Conservation (phyloP, 306 rosid species). For the Vicia sativa region DNA sequence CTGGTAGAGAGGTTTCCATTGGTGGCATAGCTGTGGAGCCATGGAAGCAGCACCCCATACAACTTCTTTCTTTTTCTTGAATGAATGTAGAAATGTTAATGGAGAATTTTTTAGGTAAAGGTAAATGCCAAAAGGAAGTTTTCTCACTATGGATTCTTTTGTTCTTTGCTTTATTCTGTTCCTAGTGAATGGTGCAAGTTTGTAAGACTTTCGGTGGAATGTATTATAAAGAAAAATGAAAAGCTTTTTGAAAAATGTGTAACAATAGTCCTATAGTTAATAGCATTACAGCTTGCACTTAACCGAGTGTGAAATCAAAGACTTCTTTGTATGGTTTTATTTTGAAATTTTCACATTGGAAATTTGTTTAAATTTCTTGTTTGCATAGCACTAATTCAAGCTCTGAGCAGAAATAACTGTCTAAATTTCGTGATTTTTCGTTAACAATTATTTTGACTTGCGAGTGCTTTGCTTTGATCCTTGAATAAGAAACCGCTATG, state of each 20-base stretch:
- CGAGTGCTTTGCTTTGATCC: background rate
- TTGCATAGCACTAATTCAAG: background rate
- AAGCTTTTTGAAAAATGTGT: constrained; percentile 38
- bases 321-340: constrained; percentile 3
- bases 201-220: constrained; percentile 65
- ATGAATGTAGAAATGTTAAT: constrained; percentile 26
- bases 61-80: constrained; percentile 23
- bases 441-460: background rate
- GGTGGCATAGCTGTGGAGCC: constrained; percentile 48
- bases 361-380: background rate
- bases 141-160: constrained; percentile 39
- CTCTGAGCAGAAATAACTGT: background rate
- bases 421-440: background rate
- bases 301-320: constrained; percentile 38
- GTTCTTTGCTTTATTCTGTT: constrained; percentile 60
- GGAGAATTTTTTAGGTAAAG: constrained; percentile 3
- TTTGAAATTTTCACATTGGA: background rate
- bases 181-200: constrained; percentile 33
- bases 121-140: constrained; percentile 22
- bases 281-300: constrained; percentile 33
- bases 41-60: constrained; percentile 66
- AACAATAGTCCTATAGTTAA: background rate
- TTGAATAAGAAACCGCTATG: background rate
- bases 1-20: constrained; percentile 30
- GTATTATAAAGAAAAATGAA: constrained; percentile 31